Evolutionary conservation across 73 alveolate genomes (phyloP), one percentile per base, ranked within the genome.

Genomic region (Uronychia setigera): DNA sequence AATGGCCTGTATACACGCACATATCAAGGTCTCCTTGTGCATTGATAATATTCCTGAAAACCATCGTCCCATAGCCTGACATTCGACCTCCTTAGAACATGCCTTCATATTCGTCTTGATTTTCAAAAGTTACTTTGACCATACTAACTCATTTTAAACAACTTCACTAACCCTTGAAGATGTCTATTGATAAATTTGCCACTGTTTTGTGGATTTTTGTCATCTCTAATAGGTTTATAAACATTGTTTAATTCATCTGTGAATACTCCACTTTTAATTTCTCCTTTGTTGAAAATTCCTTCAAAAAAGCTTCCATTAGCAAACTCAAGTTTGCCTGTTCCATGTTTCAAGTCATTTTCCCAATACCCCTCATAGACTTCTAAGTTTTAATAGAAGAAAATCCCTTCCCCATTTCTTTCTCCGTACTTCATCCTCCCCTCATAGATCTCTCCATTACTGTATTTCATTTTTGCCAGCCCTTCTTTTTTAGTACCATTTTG

Each of bases 241-340:
- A 46, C 5, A 46, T 46, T 46, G 5, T 46, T 5, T 5, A 11
- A 5, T 19, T 46, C 67, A 46, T 46, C 67, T 46, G 5, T 11
- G 19, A 11, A 46, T 33, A 86, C 85, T 67, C 76, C 32, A 33
- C 93, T 88, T 81, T 81, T 59, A 0, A 87, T 87, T 34, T 87
- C 93, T 29, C 93, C 90, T 0, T 67, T 14, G 28, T 59, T 59
- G 59, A 87, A 88, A 57, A 75, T 77, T 19, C 94, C 94, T 58
- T 88, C 76, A 76, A 79, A 85, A n/a, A 83, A 67, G 81, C 85
- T 85, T 0, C 94, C 94, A 80, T 85, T 83, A 33, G 67, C 57
- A 80, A 85, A 60, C 82, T 57, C 76, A 33, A 85, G 76, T 26
- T 27, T 79, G 35, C 92, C 92, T 27, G 33, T 28, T 26, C 92